phyloP scores from a whole-genome alignment of 2,329 filamentous ascomycete species.

The Beauveria sp. region DNA sequence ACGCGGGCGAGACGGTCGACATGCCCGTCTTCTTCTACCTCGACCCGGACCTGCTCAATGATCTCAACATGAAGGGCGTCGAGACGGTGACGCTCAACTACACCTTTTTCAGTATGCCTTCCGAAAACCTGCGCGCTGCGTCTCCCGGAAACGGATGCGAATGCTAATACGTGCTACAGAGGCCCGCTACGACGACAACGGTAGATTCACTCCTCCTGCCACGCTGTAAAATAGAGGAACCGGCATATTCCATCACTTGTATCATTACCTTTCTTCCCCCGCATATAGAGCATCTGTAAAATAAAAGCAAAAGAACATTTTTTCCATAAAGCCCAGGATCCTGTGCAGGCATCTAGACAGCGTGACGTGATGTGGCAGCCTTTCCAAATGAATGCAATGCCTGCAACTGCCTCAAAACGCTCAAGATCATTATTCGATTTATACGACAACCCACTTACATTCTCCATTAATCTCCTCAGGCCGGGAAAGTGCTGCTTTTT shows the following conservation, averaged over 20 bases:
- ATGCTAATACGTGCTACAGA: slow-evolving; percentile 32
- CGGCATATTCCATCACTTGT: background rate
- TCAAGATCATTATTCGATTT: too few species aligned
- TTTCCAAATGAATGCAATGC: too few species aligned
- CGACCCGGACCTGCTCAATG: slow-evolving; percentile 87
- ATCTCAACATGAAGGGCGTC: slow-evolving; percentile 86
- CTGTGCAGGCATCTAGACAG: background rate
- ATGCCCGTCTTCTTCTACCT: slow-evolving; percentile 99
- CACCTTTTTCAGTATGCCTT: slow-evolving; percentile 87
- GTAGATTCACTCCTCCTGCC: slow-evolving; percentile 32
- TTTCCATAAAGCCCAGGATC: background rate
- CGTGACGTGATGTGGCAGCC: background rate
- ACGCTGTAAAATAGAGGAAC: slow-evolving; percentile 14
- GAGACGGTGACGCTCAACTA: slow-evolving; percentile 95
- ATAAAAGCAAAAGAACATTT: background rate
- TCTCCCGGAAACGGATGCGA: too few species aligned
- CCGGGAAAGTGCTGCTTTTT: background rate
- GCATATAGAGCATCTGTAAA: slow-evolving; percentile 9
- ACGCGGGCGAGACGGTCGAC: slow-evolving; percentile 93
- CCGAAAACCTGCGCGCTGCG: background rate
- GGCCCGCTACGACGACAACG: slow-evolving; percentile 39
- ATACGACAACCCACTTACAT: too few species aligned
- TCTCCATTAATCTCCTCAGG: too few species aligned
- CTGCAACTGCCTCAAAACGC: too few species aligned
- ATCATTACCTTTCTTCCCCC: background rate